Base-by-base conservation (phyloP, 345 rosid genomes). In the Eucalyptus albens region DNA sequence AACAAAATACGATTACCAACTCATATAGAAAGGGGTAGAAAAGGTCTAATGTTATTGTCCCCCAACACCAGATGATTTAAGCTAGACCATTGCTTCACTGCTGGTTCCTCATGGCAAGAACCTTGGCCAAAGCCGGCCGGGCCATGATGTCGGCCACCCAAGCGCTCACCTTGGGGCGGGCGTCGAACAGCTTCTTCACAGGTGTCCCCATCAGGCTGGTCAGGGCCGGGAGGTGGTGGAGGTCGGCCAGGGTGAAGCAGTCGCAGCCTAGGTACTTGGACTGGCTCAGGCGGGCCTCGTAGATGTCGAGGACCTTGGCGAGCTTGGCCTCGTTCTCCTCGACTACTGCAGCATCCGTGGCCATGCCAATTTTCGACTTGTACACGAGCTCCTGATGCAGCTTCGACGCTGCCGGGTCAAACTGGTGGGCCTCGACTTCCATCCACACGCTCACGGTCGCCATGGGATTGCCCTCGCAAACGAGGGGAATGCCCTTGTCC, bases 341-440 rank as follows among this genome's bases (percentile, higher is more conserved):
- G 22, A 95, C 96, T 17, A 81, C 97, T 2, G 95, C 94, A 9
- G 90, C 22, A 91, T 97, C 97, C 1, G 95, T 88, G 15, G 91
- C 62, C 92, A 89, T 24, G 86, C 96, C 97, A 14, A 93, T 91
- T 33, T 93, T 8, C 16, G 91, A 88, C 96, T 97, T 97, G 67
- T 26, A 86, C 5, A 87, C 44, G 3, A 91, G 88, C 89, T 97
- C 99, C 94, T 94, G 94, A 27, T 26, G 87, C 86, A 97, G 92
- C 91, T 94, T 94, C 65, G 96, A 89, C 86, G 94, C 94, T 15
- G 88, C 91, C 33, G 96, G 93, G 14, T 59, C 96, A 69, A 91
- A 96, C 31, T 96, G 94, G 40, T 95, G 96, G 31, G 93, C 93
- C 90, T 97, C 99, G 16, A 94, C 96, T 92, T 96, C 95, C 89